Percentiles rank a stretch among this genome's conserved stretches.
Conservation (phyloP, 2,329 filamentous ascomycete genomes). For the Fusarium succisae region DNA sequence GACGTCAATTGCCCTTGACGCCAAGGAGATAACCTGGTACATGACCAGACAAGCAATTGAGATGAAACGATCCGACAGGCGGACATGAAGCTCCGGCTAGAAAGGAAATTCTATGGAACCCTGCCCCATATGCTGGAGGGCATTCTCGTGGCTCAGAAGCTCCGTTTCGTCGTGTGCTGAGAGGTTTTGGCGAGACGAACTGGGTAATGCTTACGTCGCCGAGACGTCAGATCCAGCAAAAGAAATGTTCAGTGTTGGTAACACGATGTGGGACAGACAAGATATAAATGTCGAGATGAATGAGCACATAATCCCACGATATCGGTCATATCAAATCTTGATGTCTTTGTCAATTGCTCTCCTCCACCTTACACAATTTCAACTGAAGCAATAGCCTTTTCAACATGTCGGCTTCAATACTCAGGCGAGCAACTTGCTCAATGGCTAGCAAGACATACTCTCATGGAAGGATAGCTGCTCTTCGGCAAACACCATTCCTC, state of each 20-base stretch:
- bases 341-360: neutral
- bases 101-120: neutral
- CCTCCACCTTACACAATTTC: neutral
- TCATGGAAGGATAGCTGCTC: neutral
- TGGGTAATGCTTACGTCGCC: conserved; percentile 18
- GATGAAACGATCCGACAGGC: neutral
- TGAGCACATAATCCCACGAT: neutral
- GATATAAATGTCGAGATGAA: neutral
- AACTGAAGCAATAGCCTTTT: no score
- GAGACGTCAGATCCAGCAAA: conserved; percentile 7
- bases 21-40: neutral
- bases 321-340: neutral
- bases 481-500: neutral
- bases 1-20: neutral
- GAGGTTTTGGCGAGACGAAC: neutral
- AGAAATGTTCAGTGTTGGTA: neutral
- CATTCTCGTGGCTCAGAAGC: neutral
- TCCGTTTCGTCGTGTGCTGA: neutral
- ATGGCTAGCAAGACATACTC: neutral
- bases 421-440: neutral
- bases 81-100: neutral
- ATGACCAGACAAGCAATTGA: neutral
- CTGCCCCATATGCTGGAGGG: neutral
- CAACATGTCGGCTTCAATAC: conserved; percentile 9
- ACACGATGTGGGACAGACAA: neutral